Base-by-base conservation (phyloP, 129 eudicot genomes). In the Gnaphalium uliginosum region DNA sequence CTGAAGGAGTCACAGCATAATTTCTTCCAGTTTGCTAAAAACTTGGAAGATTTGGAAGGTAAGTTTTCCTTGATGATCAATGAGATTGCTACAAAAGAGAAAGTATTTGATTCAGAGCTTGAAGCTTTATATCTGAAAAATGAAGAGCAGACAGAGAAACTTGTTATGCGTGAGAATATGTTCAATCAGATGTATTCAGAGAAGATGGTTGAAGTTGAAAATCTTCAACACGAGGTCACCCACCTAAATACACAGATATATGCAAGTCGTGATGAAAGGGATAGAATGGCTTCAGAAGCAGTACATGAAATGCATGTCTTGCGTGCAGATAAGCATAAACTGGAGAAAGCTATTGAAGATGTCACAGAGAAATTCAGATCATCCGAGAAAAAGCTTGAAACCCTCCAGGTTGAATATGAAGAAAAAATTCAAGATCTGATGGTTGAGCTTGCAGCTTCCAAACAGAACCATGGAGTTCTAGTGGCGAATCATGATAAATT, bases 301-400 rank as follows among this genome's bases (percentile, higher is more conserved):
- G 82, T 83, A 56, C 77, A 66, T 21, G 83, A 86, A 68, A 66
- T 82, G 75, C 85, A 81, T 73, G 56, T 54, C 76, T 76, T 86
- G 57, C 89, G 85, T 63, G 85, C 89, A 60, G 84, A 80, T 15
- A 86, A 83, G 54, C 81, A 61, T 17, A 80, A 77, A 74, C 68
- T 86, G 68, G 89, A 86, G 76, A 71, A 37, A 56, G 54, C 77
- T 71, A 72, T 85, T 76, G 80, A 84, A 76, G 87, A 84, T 68
- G 67, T 79, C 74, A 66, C 66, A 41, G 77, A 84, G 15, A 79
- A 83, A 65, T 71, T 83, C 15, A 66, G 61, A 75, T 29, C 39
- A 26, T 81, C 82, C 27, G 81, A 85, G 65, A 85, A 76, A 23
- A 78, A 76, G 77, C 81, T 79, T 71, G 39, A 65, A 74, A 63